Conservation (phyloP, 1,284 basidiomycete genomes). For the Apiotrichum sp. region DNA sequence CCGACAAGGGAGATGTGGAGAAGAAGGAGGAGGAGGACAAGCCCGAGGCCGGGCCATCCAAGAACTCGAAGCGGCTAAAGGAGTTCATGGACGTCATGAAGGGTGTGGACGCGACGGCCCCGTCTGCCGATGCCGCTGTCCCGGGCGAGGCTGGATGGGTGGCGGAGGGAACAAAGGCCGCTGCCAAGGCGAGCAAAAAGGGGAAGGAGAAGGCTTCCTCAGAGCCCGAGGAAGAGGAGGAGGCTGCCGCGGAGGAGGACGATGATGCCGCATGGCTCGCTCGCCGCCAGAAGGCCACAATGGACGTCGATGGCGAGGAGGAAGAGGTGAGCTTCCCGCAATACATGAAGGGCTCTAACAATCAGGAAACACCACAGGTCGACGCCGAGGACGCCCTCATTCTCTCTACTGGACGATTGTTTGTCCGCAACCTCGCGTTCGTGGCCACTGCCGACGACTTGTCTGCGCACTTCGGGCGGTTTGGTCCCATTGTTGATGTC, state of each 20-base stretch:
- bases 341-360: not conserved
- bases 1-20: not conserved
- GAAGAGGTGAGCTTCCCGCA: conserved; percentile 11
- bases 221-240: conserved; percentile 52
- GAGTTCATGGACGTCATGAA: conserved; percentile 49
- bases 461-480: conserved; percentile 59
- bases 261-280: conserved; percentile 67
- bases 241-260: conserved; percentile 67
- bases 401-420: conserved; percentile 70
- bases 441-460: conserved; percentile 72
- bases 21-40: conserved; percentile 10
- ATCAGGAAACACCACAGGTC: conserved; percentile 7
- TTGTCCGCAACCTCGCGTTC: conserved; percentile 86
- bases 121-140: conserved; percentile 21
- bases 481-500: conserved; percentile 70
- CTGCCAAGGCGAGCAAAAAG: conserved; percentile 51
- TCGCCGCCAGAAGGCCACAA: conserved; percentile 45
- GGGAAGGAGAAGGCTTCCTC: conserved; percentile 52
- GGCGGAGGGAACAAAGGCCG: conserved; percentile 26
- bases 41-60: conserved; percentile 49
- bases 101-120: conserved; percentile 47
- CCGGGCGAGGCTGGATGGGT: conserved; percentile 31
- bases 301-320: conserved; percentile 9
- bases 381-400: conserved; percentile 57
- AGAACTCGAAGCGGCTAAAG: conserved; percentile 55